Evolutionary conservation across 1,284 basidiomycete genomes (phyloP).

Genomic region (Ustilago trichophora): DNA sequence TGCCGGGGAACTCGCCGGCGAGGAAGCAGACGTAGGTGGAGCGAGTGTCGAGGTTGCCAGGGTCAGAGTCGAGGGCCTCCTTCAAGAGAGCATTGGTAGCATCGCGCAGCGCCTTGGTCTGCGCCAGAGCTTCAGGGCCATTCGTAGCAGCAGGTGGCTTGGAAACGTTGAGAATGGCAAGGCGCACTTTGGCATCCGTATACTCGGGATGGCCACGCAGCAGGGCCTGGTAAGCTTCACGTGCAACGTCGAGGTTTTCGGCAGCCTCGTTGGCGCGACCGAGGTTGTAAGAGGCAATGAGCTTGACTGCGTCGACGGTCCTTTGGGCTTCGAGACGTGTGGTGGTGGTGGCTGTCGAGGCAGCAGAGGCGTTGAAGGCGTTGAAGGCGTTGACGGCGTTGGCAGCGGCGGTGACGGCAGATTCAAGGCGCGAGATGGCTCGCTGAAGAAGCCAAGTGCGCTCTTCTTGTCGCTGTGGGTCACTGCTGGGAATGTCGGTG

Average conservation of each 20-base stretch:
- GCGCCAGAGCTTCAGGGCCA: conserved; percentile 21
- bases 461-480: conserved; percentile 34
- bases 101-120: conserved; percentile 44
- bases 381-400: conserved; percentile 26
- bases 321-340: conserved; percentile 32
- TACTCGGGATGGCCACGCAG: conserved; percentile 63
- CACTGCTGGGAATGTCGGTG: conserved; percentile 30
- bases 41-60: conserved; percentile 60
- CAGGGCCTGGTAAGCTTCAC: conserved; percentile 58
- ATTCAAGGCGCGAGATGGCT: conserved; percentile 46
- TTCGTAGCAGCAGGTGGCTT: conserved; percentile 13
- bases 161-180: conserved; percentile 57
- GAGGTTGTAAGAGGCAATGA: conserved; percentile 62
- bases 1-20: conserved; percentile 59
- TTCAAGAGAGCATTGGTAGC: conserved; percentile 54
- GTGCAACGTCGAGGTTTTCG: conserved; percentile 50
- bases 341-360: conserved; percentile 29
- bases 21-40: conserved; percentile 63
- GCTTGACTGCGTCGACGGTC: conserved; percentile 51
- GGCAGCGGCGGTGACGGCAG: conserved; percentile 34
- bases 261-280: conserved; percentile 58
- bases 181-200: conserved; percentile 63
- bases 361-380: conserved; percentile 21
- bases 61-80: conserved; percentile 60
- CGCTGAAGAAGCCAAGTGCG: conserved; percentile 40